Percentiles rank a stretch among this genome's conserved stretches.
Conservation (phyloP, 495 filamentous ascomycete species). For the Talaromyces trachyspermus region DNA sequence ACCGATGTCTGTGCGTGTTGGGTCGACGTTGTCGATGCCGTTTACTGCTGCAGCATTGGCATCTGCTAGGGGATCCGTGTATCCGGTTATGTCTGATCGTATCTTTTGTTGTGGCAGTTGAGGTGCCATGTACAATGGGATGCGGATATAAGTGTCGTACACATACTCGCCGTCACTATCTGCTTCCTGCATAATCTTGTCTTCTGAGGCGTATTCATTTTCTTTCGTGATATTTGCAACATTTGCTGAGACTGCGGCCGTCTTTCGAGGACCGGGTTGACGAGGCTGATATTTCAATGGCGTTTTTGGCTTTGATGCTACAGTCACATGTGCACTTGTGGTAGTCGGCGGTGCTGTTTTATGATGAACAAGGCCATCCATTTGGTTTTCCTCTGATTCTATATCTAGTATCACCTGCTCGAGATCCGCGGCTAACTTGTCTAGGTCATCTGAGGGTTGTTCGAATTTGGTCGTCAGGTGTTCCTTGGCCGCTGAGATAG, state of each 20-base stretch:
- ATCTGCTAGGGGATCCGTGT: slow-evolving; percentile 28
- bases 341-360: neutral
- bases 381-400: slow-evolving; percentile 13
- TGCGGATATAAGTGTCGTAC: slow-evolving; percentile 55
- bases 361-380: slow-evolving; percentile 10
- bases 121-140: slow-evolving; percentile 23
- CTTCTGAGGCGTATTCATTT: no score
- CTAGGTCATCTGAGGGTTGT: slow-evolving; percentile 37
- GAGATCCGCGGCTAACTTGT: slow-evolving; percentile 36
- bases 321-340: neutral
- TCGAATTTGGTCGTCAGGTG: slow-evolving; percentile 25
- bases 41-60: slow-evolving; percentile 22
- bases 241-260: no score
- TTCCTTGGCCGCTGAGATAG: slow-evolving; percentile 34
- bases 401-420: slow-evolving; percentile 37
- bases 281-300: slow-evolving; percentile 6
- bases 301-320: neutral
- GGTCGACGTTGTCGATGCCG: slow-evolving; percentile 24
- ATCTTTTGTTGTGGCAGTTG: slow-evolving; percentile 7
- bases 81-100: slow-evolving; percentile 2
- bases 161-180: slow-evolving; percentile 48
- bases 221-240: no score
- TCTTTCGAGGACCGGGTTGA: neutral
- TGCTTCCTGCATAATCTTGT: neutral
- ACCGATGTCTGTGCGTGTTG: slow-evolving; percentile 39